These are phyloP conservation scores for Bolboschoenus planiculmis DNA, from an alignment of 176 grass and related monocot genomes.

Conservation along the genomic window DNA sequence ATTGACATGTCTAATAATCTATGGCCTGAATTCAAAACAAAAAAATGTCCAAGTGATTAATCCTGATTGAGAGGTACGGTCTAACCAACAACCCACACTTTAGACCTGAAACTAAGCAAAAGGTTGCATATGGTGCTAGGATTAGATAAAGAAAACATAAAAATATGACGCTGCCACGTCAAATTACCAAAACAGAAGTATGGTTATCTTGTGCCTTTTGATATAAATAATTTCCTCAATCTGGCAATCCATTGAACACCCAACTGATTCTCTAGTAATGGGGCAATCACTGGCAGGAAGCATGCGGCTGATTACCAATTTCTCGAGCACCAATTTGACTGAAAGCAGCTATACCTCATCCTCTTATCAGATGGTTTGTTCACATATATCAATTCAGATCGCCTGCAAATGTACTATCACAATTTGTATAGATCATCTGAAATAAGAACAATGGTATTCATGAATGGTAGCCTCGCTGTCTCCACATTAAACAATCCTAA, in stretches of 20 bases:
- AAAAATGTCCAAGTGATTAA: background rate
- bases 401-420: conserved; percentile 29
- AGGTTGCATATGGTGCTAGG: background rate
- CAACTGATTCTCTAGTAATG: conserved; percentile 28
- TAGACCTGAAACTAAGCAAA: conserved; percentile 4
- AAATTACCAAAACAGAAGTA: background rate
- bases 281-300: conserved; percentile 26
- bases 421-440: background rate
- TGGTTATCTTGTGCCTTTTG: background rate
- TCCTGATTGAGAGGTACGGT: conserved; percentile 12
- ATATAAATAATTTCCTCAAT: conserved; percentile 20
- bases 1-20: background rate
- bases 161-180: background rate
- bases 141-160: background rate
- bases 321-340: conserved; percentile 16
- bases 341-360: conserved; percentile 14
- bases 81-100: conserved; percentile 15
- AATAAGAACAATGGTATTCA: conserved; percentile 18
- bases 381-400: conserved; percentile 22
- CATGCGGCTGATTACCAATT: conserved; percentile 19
- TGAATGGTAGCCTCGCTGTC: conserved; percentile 4
- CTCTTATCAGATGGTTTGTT: conserved; percentile 1
- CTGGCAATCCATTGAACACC: conserved; percentile 49
- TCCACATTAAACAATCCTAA: background rate
- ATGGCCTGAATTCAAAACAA: background rate